Evolutionary conservation across 140 eudicot species (phyloP).

Genomic region (Cichorium intybus): DNA sequence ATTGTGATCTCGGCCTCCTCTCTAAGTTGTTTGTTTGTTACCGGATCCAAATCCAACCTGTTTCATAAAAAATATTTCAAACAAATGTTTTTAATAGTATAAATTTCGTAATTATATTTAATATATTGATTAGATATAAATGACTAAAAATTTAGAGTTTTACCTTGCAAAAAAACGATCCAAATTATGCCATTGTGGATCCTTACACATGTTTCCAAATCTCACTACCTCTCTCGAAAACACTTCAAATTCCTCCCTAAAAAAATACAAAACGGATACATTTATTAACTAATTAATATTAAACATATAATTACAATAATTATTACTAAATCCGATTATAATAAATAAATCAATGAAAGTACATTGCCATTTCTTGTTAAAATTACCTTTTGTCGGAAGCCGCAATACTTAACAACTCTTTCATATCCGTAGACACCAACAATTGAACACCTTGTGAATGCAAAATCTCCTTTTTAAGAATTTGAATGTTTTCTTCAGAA

Average conservation of each 20-base stretch:
- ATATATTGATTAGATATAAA: too few relatives aligned
- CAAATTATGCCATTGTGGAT: constrained; percentile 89
- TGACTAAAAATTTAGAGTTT: background rate
- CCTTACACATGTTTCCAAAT: constrained; percentile 89
- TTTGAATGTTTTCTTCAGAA: constrained; percentile 66
- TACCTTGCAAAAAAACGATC: constrained; percentile 73
- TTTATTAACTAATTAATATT: too few relatives aligned
- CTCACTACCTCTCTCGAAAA: constrained; percentile 84
- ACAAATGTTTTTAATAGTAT: background rate
- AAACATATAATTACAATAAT: background rate
- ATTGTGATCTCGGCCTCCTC: constrained; percentile 73
- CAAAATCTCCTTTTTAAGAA: constrained; percentile 65
- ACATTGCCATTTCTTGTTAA: background rate
- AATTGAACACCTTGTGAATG: constrained; percentile 74
- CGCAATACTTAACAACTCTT: constrained; percentile 72
- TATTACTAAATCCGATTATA: background rate
- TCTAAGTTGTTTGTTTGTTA: constrained; percentile 46
- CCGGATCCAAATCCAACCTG: constrained; percentile 70
- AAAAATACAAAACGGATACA: background rate
- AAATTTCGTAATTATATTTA: too few relatives aligned
- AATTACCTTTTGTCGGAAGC: constrained; percentile 90
- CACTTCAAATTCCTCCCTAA: constrained; percentile 78
- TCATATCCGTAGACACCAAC: constrained; percentile 80
- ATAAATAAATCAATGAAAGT: background rate
- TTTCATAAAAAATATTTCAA: constrained; percentile 12